Conservation (phyloP, 1,139 yeast genomes). For the Candida sp. region DNA sequence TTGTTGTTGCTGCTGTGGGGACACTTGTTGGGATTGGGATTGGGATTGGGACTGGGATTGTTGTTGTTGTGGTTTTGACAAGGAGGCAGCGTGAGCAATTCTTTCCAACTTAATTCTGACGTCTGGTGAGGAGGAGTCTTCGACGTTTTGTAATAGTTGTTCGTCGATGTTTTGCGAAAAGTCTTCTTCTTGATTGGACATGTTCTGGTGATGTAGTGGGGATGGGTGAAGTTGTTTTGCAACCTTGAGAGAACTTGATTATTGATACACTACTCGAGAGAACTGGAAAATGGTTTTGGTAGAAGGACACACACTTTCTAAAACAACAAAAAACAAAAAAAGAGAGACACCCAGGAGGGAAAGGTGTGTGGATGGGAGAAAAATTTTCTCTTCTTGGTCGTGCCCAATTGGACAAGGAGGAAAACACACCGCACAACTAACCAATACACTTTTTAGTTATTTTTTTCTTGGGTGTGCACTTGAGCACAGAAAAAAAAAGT, state of each 20-base stretch:
- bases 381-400: conserved; percentile 2
- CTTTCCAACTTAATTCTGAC: conserved; percentile 35
- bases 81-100: conserved; percentile 27
- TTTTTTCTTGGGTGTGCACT: neutral
- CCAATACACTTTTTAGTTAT: neutral
- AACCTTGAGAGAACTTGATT: conserved; percentile 9
- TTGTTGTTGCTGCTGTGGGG: conserved; percentile 9
- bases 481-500: neutral
- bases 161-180: conserved; percentile 51
- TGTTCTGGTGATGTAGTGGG: conserved; percentile 3
- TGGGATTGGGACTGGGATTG: neutral
- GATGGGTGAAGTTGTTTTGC: conserved; percentile 10
- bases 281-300: conserved; percentile 8
- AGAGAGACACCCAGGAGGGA: too few relatives aligned
- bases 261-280: conserved; percentile 12
- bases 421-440: neutral
- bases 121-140: conserved; percentile 16
- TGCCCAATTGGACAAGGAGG: neutral
- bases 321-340: neutral
- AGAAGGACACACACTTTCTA: conserved; percentile 11
- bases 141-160: conserved; percentile 41
- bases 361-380: neutral
- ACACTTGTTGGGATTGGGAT: neutral
- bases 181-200: conserved; percentile 32
- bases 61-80: conserved; percentile 4